Evolutionary conservation across 352 stramenopile species (phyloP).

Genomic region (Phytopythium oedochilum): DNA sequence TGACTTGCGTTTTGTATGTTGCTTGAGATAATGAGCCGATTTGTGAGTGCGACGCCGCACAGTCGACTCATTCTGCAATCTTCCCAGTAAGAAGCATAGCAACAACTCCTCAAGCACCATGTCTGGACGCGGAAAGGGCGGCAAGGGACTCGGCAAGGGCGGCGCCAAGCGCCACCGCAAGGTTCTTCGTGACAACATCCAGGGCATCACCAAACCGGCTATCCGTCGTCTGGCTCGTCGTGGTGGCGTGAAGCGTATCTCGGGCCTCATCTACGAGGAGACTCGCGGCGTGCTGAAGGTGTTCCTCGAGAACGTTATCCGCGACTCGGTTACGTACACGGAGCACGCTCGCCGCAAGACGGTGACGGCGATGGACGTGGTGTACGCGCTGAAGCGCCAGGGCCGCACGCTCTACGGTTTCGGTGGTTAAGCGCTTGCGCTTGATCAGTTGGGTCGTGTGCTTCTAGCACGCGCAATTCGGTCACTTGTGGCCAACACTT

Average conservation of each 20-base stretch:
- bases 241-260: constrained; percentile 98
- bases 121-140: constrained; percentile 83
- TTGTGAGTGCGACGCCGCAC: background rate
- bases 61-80: constrained; percentile 54
- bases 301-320: constrained; percentile 98
- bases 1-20: background rate
- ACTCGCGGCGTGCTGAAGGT: constrained; percentile 97
- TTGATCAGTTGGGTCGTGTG: background rate
- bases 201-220: constrained; percentile 92
- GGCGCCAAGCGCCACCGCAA: constrained; percentile 86
- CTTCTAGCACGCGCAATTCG: background rate
- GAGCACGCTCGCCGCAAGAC: constrained; percentile 96
- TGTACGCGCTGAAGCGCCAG: constrained; percentile 97
- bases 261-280: constrained; percentile 98
- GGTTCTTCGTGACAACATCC: constrained; percentile 89
- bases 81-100: constrained; percentile 29
- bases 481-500: background rate
- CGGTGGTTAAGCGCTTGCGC: constrained; percentile 78
- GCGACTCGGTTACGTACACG: constrained; percentile 94
- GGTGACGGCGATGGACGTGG: constrained; percentile 97
- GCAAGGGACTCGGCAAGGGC: constrained; percentile 81
- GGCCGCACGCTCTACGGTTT: constrained; percentile 96
- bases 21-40: background rate
- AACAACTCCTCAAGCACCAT: constrained; percentile 25
- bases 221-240: constrained; percentile 98